Percentiles rank a stretch among this genome's conserved stretches.
Conservation (phyloP, 257 asterid genomes). For the Ilex aquifolium region DNA sequence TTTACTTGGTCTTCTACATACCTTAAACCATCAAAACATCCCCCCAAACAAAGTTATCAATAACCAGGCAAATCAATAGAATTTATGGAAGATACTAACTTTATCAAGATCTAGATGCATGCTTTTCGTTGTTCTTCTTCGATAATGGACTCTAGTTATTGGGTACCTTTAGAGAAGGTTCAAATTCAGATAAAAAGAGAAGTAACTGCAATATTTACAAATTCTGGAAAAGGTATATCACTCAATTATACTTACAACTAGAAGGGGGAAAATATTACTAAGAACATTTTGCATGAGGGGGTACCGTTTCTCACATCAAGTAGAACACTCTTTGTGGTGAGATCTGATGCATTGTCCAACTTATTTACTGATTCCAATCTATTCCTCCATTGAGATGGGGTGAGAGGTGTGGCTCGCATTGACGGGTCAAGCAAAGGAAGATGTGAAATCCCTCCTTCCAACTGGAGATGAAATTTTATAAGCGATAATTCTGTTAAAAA, state of each 20-base stretch:
- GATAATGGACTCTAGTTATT: too few relatives aligned
- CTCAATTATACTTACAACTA: constrained; percentile 8
- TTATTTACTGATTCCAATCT: constrained; percentile 51
- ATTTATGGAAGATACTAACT: too few relatives aligned
- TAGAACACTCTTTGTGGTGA: constrained; percentile 35
- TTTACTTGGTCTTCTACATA: too few relatives aligned
- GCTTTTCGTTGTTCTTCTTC: too few relatives aligned
- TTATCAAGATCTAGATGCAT: too few relatives aligned
- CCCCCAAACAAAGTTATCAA: too few relatives aligned
- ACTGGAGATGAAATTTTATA: constrained; percentile 30
- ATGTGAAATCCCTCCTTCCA: constrained; percentile 74
- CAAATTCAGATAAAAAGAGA: too few relatives aligned
- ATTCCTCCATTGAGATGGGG: constrained; percentile 86
- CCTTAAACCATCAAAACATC: too few relatives aligned
- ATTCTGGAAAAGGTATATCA: not conserved
- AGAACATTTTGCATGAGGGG: constrained; percentile 6
- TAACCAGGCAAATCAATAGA: too few relatives aligned
- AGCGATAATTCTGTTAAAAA: not conserved
- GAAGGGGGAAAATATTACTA: too few relatives aligned
- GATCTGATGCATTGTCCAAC: constrained; percentile 20
- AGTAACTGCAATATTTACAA: too few relatives aligned
- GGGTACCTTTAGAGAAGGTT: too few relatives aligned
- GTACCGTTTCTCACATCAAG: constrained; percentile 96
- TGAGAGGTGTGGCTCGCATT: constrained; percentile 75
- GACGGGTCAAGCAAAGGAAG: constrained; percentile 89